phyloP scores from a whole-genome alignment of 177 flowering plant species.

The Vitis hybrid region DNA sequence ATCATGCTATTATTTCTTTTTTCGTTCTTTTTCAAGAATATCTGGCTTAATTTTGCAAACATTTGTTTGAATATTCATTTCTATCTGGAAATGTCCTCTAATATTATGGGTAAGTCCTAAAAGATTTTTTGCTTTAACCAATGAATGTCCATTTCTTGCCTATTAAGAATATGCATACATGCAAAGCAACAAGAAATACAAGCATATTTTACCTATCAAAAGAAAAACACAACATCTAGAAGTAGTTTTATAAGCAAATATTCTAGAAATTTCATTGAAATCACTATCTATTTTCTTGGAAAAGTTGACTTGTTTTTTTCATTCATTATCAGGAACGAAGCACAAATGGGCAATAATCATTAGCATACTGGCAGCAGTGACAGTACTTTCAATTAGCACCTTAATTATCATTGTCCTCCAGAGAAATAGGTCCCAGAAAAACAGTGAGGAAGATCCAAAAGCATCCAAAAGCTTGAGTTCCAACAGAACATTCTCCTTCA shows the following conservation, averaged over 20 bases:
- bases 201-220: not conserved
- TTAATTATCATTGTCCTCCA: constrained; percentile 26
- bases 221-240: too few species aligned
- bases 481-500: constrained; percentile 33
- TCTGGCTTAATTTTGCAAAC: too few species aligned
- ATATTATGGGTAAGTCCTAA: too few species aligned
- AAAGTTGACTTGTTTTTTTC: constrained; percentile 4
- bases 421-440: constrained; percentile 19
- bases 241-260: not conserved
- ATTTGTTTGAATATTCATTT: too few species aligned
- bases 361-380: constrained; percentile 30
- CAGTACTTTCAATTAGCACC: constrained; percentile 28
- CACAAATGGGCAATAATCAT: constrained; percentile 32
- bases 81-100: too few species aligned
- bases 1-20: too few species aligned
- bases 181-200: not conserved
- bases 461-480: constrained; percentile 31
- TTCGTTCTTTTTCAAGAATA: too few species aligned
- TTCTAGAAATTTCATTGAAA: not conserved
- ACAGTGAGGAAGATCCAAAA: constrained; percentile 34
- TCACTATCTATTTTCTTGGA: not conserved
- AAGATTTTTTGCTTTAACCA: too few species aligned
- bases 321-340: constrained; percentile 25
- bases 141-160: too few species aligned
- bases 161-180: too few species aligned